These are phyloP conservation scores for Bauhinia variegata DNA, from an alignment of 306 rosid species.

Conservation along the genomic window DNA sequence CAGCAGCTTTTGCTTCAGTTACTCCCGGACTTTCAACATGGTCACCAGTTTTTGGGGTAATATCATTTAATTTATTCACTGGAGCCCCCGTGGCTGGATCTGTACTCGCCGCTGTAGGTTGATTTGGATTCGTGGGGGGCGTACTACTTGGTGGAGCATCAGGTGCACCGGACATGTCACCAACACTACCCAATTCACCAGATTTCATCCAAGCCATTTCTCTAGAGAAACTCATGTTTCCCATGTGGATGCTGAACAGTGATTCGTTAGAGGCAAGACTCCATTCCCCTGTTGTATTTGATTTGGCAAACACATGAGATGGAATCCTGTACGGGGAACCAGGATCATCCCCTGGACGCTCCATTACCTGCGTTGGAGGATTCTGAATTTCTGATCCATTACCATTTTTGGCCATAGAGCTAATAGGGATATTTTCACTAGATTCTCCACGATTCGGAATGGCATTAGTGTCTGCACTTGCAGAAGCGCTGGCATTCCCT, in stretches of 20 bases:
- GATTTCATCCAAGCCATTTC: constrained; percentile 47
- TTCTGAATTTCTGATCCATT: constrained; percentile 45
- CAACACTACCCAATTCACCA: constrained; percentile 22
- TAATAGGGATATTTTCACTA: constrained; percentile 8
- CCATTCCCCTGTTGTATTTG: constrained; percentile 68
- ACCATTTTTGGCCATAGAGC: not conserved
- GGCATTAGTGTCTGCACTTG: not conserved
- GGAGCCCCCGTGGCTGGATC: not conserved
- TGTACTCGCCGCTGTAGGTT: too few relatives aligned
- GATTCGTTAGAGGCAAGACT: constrained; percentile 82
- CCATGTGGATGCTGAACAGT: constrained; percentile 85
- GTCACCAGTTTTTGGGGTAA: constrained; percentile 30
- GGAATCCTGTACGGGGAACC: constrained; percentile 61
- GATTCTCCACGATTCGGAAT: constrained; percentile 22
- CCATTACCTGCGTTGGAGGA: constrained; percentile 75
- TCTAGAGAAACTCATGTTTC: constrained; percentile 76
- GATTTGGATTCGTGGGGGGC: not conserved
- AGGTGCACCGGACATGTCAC: constrained; percentile 9
- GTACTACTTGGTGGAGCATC: not conserved
- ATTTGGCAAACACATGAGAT: constrained; percentile 63
- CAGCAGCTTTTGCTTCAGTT: constrained; percentile 68
- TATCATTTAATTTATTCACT: constrained; percentile 39
- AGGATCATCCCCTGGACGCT: constrained; percentile 49
- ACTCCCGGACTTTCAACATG: constrained; percentile 26
- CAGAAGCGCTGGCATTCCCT: not conserved